These are phyloP conservation scores for Arthrinium phaeospermum DNA, from an alignment of 2,329 filamentous ascomycete species.

Conservation along the genomic window DNA sequence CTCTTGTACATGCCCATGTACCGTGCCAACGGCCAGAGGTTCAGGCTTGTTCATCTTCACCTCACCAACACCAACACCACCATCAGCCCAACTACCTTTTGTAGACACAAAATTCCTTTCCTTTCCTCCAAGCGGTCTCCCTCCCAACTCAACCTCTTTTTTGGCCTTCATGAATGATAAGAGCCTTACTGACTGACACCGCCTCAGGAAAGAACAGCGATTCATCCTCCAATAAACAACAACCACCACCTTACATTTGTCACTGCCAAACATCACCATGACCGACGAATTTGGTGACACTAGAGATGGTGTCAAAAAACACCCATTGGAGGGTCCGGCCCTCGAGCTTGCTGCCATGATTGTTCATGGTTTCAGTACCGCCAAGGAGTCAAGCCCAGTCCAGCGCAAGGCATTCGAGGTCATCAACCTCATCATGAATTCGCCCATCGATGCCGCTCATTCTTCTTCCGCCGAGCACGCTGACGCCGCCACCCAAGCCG, in stretches of 20 bases:
- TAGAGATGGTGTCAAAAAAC: not conserved
- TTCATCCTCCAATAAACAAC: not conserved
- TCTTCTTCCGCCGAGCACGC: not conserved
- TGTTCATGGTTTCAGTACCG: not conserved
- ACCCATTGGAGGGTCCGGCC: not conserved
- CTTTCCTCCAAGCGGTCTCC: not conserved
- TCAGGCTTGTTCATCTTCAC: not conserved
- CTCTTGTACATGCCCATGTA: not conserved
- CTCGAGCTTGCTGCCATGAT: not conserved
- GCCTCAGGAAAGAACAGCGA: not conserved
- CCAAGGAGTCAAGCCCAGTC: not conserved
- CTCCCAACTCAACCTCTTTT: not conserved
- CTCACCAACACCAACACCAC: not conserved
- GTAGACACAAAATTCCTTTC: not conserved
- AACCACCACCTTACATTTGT: too few species aligned
- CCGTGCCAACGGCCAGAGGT: not conserved
- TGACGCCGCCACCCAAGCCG: not conserved
- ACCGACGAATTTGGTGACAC: not conserved
- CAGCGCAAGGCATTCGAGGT: conserved; percentile 3
- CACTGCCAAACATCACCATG: not conserved
- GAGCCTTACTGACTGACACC: not conserved
- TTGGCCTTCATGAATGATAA: not conserved
- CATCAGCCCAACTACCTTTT: not conserved
- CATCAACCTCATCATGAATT: not conserved
- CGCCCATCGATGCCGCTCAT: not conserved